These are phyloP conservation scores for Yamadazyma diospyri DNA, from an alignment of 1,139 yeast genomes.

Conservation along the genomic window DNA sequence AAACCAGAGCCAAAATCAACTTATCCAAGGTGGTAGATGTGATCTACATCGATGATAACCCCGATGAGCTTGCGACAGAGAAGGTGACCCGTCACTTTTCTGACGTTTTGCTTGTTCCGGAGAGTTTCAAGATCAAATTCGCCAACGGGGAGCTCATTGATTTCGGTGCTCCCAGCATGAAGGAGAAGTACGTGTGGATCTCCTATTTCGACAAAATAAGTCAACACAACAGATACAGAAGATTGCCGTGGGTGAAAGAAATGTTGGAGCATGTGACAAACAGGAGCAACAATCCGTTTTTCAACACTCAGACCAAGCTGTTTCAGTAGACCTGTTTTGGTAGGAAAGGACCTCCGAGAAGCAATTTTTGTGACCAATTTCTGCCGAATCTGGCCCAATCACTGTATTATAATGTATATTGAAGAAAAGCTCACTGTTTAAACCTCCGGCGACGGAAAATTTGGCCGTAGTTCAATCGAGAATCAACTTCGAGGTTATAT, in stretches of 20 bases:
- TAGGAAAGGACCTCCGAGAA: too few species aligned
- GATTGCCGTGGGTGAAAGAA: constrained; percentile 70
- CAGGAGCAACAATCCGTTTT: constrained; percentile 16
- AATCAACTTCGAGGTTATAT: constrained; percentile 1
- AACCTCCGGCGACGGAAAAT: neutral
- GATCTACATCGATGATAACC: constrained; percentile 43
- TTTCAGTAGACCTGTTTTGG: constrained; percentile 6
- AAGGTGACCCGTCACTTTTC: constrained; percentile 53
- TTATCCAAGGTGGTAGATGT: constrained; percentile 57
- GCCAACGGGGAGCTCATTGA: constrained; percentile 68
- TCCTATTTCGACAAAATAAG: constrained; percentile 49
- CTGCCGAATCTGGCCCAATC: too few species aligned
- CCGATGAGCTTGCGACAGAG: constrained; percentile 18
- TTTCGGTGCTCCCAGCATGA: constrained; percentile 61
- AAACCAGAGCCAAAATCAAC: constrained; percentile 66
- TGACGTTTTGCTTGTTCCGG: constrained; percentile 58
- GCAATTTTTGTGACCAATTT: too few species aligned
- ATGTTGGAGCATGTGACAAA: constrained; percentile 26
- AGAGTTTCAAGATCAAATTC: constrained; percentile 61
- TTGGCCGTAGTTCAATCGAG: constrained; percentile 2
- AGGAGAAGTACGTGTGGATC: constrained; percentile 59
- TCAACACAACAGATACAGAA: constrained; percentile 48
- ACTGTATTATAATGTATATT: too few species aligned
- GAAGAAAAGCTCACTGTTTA: neutral
- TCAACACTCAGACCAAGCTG: constrained; percentile 9